Evolutionary conservation across 2,329 filamentous ascomycete species (phyloP), one percentile per base, ranked within the genome.

Genomic region (Calcarisporium arbuscula): DNA sequence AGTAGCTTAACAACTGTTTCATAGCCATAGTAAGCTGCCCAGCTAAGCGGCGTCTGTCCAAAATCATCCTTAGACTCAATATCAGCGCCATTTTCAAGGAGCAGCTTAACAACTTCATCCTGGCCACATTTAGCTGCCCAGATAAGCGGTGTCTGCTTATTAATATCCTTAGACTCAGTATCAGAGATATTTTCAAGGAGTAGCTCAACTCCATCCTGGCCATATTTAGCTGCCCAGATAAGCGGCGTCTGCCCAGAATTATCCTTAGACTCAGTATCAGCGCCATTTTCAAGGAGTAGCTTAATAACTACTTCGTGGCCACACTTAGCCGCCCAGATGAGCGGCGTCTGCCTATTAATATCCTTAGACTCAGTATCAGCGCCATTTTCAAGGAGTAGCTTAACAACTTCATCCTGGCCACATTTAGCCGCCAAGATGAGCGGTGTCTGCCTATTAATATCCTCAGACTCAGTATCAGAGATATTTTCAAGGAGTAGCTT

Each of bases 371-470:
- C 26, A 5, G 42, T 30, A 17, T 29, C 19, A 15, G 39, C 41
- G 12, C 41, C 41, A 16, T 35, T 42, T 8, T 39, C 35, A n/a
- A 45, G 40, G 15, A 47, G 37, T 12, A 43, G 28, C 5, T 29
- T 30, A 19, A 49, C 23, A 19, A 49, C 34, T 9, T 4, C 6
- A 5, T 30, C 34, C 3, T 18, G 38, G 36, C 33, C 15, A 17
- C 18, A 45, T 39, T 34, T 50, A 28, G n/a, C 43, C 37, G 30
- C 43, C 30, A 39, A 46, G n/a, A n/a, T n/a, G n/a, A n/a, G n/a
- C n/a, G n/a, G n/a, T n/a, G n/a, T n/a, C n/a, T n/a, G n/a, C n/a
- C n/a, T n/a, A 32, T 34, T 30, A 12, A 40, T 33, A 47, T 36
- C 19, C 36, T 48, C 20, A 22, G 26, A 17, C 17, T 19, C 35